Base-by-base conservation (phyloP, 441 rosid species). In the Arabidopsis hybrid region DNA sequence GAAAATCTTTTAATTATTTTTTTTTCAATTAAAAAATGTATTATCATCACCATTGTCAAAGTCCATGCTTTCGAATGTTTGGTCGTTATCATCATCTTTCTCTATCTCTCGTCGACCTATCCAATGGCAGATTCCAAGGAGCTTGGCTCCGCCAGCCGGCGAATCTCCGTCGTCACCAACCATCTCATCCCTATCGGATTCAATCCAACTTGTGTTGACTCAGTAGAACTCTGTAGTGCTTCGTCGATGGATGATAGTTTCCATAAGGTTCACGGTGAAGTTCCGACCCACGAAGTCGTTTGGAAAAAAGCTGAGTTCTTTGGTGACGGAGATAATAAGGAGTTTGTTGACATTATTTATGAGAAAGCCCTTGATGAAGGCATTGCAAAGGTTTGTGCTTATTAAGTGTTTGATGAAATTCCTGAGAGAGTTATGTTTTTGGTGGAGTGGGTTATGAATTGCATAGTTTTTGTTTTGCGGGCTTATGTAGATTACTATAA, bases 321-420 rank as follows among this genome's bases (percentile, higher is more conserved):
- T 4, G 64, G 59, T 6, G 69, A 59, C 2, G 77, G 18, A 31
- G 72, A 39, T 2, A 83, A 74, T n/a, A 81, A 69, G 60, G 87
- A 83, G 55, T 88, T 89, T 81, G 66, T 79, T 51, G 99, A 91
- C 78, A 83, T 94, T 58, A 64, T 90, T 16, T 94, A 91, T 58
- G 95, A 91, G 83, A 94, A 94, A 75, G 91, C 99, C 0, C 80
- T 80, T 3, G 94, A 77, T 35, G 99, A 94, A 82, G 95, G 85
- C 42, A 94, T 94, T 51, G 99, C 97, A 12, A 92, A 90, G 97
- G 98, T 89, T 52, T 67, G 51, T 45, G 39, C 14, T 0, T 60
- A 65, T 72, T 34, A 66, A 2, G n/a, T 72, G 80, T 77, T 65
- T 31, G 67, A 56, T 2, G 34, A 76, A 71, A 50, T 60, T 31